These are phyloP conservation scores for Iris pallida DNA, from an alignment of 116 monocot species.

Conservation along the genomic window DNA sequence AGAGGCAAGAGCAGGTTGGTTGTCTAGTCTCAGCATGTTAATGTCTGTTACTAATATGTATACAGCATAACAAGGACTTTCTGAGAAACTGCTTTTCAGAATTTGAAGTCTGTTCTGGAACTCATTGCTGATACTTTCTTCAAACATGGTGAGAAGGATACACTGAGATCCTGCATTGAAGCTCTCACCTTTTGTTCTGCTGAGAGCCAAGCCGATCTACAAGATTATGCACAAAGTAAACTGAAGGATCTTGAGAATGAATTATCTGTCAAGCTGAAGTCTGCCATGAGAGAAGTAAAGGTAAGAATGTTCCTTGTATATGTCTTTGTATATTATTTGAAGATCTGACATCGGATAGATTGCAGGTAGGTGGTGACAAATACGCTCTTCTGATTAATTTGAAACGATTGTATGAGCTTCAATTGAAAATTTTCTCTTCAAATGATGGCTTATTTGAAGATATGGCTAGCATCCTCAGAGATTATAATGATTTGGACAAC, in stretches of 20 bases:
- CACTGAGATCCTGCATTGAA: constrained; percentile 77
- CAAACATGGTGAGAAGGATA: constrained; percentile 88
- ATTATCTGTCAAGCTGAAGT: constrained; percentile 61
- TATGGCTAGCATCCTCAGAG: constrained; percentile 49
- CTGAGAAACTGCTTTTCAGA: constrained; percentile 33
- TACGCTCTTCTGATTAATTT: constrained; percentile 92
- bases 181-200: constrained; percentile 75
- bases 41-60: not conserved
- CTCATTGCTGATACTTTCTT: constrained; percentile 84
- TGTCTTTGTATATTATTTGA: not conserved
- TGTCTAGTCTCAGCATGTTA: not conserved
- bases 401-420: constrained; percentile 85
- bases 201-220: constrained; percentile 81
- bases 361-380: constrained; percentile 87
- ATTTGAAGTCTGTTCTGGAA: constrained; percentile 68
- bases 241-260: constrained; percentile 85
- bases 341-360: constrained; percentile 6
- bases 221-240: constrained; percentile 86
- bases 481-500: constrained; percentile 61
- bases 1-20: constrained; percentile 82
- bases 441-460: constrained; percentile 77
- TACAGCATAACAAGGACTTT: constrained; percentile 6
- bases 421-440: constrained; percentile 58
- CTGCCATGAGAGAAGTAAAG: constrained; percentile 74
- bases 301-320: constrained; percentile 24